Conservation (phyloP, 306 rosid species). For the Arachis stenosperma region DNA sequence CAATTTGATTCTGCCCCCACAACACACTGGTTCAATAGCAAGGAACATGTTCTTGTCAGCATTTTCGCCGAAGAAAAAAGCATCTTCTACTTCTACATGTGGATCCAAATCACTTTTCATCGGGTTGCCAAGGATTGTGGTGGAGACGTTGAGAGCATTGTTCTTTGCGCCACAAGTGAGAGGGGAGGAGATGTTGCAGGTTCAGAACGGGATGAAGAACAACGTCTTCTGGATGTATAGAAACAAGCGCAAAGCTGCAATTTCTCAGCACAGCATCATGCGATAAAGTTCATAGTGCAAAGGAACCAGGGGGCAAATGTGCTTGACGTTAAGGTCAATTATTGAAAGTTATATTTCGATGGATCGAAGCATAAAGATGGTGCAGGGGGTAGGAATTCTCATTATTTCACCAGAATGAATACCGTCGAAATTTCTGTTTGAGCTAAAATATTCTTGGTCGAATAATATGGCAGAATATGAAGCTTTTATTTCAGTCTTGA, state of each 20-base stretch:
- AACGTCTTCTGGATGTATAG: conserved; percentile 40
- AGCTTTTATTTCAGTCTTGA: no score
- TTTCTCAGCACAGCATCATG: conserved; percentile 41
- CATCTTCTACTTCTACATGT: neutral
- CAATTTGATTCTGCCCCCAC: conserved; percentile 46
- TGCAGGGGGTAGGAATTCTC: no score
- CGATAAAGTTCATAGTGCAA: conserved; percentile 12
- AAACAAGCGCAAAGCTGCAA: conserved; percentile 47
- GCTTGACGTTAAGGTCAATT: no score
- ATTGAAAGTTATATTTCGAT: no score
- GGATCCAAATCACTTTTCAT: conserved; percentile 15
- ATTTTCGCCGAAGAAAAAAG: conserved; percentile 31
- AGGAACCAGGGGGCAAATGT: neutral
- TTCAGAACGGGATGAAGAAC: conserved; percentile 51
- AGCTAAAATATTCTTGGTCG: no score
- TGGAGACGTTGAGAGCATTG: conserved; percentile 30
- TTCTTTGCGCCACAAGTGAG: conserved; percentile 36
- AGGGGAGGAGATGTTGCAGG: conserved; percentile 37
- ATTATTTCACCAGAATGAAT: no score
- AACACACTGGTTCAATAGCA: conserved; percentile 15
- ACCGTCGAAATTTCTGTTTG: no score
- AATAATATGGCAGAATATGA: no score
- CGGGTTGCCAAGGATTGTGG: conserved; percentile 42
- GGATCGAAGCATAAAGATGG: no score
- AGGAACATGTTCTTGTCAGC: conserved; percentile 41